Conservation (phyloP, 1,139 yeast species). For the Hyphopichia burtonii region DNA sequence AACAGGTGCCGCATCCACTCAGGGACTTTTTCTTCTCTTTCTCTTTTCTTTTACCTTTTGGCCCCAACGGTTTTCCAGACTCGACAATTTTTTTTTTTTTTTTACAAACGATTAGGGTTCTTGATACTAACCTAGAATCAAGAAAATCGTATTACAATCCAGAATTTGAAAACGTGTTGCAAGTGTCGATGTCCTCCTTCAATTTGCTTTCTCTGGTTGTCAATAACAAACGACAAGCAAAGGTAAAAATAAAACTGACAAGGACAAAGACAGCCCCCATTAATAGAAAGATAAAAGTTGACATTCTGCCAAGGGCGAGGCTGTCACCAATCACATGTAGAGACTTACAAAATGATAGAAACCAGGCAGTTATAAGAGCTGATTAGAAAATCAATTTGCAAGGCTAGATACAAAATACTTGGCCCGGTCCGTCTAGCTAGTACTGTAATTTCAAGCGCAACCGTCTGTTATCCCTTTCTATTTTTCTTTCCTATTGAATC, state of each 20-base stretch:
- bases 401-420: too few relatives aligned
- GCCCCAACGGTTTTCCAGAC: not conserved
- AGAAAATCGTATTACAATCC: not conserved
- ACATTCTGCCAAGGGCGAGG: too few relatives aligned
- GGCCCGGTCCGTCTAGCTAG: too few relatives aligned
- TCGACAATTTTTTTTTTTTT: not conserved
- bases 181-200: not conserved
- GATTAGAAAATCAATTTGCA: too few relatives aligned
- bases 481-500: too few relatives aligned
- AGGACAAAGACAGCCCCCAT: not conserved
- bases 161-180: not conserved
- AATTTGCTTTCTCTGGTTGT: too few relatives aligned
- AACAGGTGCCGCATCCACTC: constrained; percentile 1
- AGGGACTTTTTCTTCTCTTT: not conserved
- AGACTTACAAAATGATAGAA: too few relatives aligned
- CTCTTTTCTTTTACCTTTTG: not conserved
- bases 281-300: not conserved
- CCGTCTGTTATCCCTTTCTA: too few relatives aligned
- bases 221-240: not conserved
- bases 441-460: too few relatives aligned
- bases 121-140: not conserved
- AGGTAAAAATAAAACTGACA: not conserved
- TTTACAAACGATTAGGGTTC: not conserved
- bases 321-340: too few relatives aligned
- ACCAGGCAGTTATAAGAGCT: too few relatives aligned